Base-by-base conservation (phyloP, 345 rosid genomes). In the Arabis hirsuta region DNA sequence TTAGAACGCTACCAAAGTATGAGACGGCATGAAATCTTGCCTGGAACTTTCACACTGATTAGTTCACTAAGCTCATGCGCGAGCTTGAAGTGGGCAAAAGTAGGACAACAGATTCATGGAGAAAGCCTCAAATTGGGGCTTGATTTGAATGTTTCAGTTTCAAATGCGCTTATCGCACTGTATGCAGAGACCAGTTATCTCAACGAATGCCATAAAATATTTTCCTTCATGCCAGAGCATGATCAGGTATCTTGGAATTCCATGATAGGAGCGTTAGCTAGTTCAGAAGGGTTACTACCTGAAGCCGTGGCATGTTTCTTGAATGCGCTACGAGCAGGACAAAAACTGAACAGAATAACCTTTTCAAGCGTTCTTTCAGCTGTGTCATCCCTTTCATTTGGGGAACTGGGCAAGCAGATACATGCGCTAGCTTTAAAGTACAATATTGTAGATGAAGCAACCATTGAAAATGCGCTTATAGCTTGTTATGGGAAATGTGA, bases 191-290 rank as follows among this genome's bases (percentile, higher is more conserved):
- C 79, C 12, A 81, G 92, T 39, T 76, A 63, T 77, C 84, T 83
- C 51, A 56, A 79, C 9, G 77, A 81, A 55, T 84, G 90, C 67
- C 79, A 78, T 55, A 84, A 78, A 72, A 61, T 86, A 76, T 93
- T 93, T 77, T 82, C 81, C 65, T 73, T 74, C 67, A 90, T 93
- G 97, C 80, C 51, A 58, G 88, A 82, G 67, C 69, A 69, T 46
- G 98, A 93, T 87, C 96, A 82, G 80, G 92, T 93, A 61, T 88
- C 98, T 38, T 93, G 97, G 97, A 93, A 93, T 73, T 80, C 98
- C 44, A 62, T 89, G 61, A 83, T 93, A 65, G 96, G 97, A 66
- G 88, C 89, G 57, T 81, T 88, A 76, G 86, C 92, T 73, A 65
- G 79, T 82, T 81, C 86, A 39, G 92, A 85, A 63, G 76, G 67